These are phyloP conservation scores for Eucalyptus curtisii DNA, from an alignment of 345 rosid genomes.

Conservation along the genomic window DNA sequence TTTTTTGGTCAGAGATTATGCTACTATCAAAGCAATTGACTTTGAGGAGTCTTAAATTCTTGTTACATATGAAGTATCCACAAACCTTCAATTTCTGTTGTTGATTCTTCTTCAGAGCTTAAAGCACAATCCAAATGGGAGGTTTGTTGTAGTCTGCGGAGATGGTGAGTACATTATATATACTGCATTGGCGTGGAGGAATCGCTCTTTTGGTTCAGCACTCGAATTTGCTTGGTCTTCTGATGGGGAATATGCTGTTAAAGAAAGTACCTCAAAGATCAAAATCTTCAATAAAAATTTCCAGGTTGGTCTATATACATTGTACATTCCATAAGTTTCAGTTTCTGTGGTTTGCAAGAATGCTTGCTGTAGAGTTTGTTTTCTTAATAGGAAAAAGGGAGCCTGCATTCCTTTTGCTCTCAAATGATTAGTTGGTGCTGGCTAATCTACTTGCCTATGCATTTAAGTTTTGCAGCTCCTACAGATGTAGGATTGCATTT, in stretches of 20 bases:
- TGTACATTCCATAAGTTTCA: not conserved
- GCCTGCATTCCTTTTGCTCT: not conserved
- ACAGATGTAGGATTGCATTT: not conserved
- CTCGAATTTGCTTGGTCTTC: slow-evolving; percentile 97
- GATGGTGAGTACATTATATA: slow-evolving; percentile 98
- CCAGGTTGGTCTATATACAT: slow-evolving; percentile 44
- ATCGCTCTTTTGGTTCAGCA: slow-evolving; percentile 95
- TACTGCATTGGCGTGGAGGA: slow-evolving; percentile 99
- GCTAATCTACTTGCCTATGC: not conserved
- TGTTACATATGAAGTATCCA: not conserved
- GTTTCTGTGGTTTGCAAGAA: not conserved
- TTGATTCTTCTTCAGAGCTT: slow-evolving; percentile 45
- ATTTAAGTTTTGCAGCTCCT: not conserved
- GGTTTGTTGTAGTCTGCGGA: slow-evolving; percentile 98
- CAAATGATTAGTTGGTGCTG: not conserved
- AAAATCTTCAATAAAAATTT: slow-evolving; percentile 86
- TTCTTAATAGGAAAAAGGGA: not conserved
- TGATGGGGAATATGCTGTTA: slow-evolving; percentile 97
- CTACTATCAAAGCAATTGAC: not conserved
- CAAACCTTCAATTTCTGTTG: not conserved
- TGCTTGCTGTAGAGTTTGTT: not conserved
- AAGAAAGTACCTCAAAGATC: slow-evolving; percentile 90
- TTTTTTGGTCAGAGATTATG: not conserved
- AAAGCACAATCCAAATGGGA: slow-evolving; percentile 96
- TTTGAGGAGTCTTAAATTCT: not conserved